A percentile compares a stretch with the other conserved stretches of the same genome.
Evolutionary conservation across 2,329 filamentous ascomycete species (phyloP).

Genomic region (Pestalotiopsis sp.): DNA sequence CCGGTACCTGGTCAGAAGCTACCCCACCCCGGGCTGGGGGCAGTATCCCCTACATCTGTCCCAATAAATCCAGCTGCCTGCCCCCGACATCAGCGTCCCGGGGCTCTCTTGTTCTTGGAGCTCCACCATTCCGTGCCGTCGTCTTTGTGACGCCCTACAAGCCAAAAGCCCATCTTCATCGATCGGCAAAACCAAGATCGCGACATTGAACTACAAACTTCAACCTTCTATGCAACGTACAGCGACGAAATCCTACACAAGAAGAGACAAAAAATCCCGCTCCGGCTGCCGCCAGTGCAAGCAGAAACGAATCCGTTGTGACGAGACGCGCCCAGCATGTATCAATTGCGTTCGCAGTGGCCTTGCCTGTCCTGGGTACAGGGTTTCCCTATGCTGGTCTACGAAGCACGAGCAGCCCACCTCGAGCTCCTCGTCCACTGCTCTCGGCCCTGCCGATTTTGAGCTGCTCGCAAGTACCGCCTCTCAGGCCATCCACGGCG

Average conservation of each 20-base stretch:
- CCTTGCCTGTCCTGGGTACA: slow-evolving; percentile 9
- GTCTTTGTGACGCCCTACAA: slow-evolving; percentile 2
- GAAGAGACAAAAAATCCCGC: slow-evolving; percentile 3
- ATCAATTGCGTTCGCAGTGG: slow-evolving; percentile 8
- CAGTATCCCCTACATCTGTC: not conserved
- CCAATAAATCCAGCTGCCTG: not conserved
- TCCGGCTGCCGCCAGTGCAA: slow-evolving; percentile 5
- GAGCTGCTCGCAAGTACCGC: slow-evolving; percentile 1
- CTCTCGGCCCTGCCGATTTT: slow-evolving; percentile 6
- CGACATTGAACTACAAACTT: not conserved
- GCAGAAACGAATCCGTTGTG: slow-evolving; percentile 7
- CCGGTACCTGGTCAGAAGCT: not conserved
- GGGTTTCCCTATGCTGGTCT: slow-evolving; percentile 10
- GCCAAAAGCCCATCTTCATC: not conserved
- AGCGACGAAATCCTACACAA: slow-evolving; percentile 4
- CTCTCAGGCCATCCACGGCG: slow-evolving; percentile 7
- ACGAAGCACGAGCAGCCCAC: slow-evolving; percentile 12
- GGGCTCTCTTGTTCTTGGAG: slow-evolving; percentile 3
- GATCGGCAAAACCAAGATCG: not conserved
- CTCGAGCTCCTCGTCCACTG: not conserved
- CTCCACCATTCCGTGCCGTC: slow-evolving; percentile 1
- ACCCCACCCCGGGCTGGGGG: no score
- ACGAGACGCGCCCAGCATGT: slow-evolving; percentile 9
- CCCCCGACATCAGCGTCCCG: not conserved
- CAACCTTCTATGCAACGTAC: slow-evolving; percentile 4